Evolutionary conservation across 768 basidiomycete genomes (phyloP).

Genomic region (Boletus reticuloceps): DNA sequence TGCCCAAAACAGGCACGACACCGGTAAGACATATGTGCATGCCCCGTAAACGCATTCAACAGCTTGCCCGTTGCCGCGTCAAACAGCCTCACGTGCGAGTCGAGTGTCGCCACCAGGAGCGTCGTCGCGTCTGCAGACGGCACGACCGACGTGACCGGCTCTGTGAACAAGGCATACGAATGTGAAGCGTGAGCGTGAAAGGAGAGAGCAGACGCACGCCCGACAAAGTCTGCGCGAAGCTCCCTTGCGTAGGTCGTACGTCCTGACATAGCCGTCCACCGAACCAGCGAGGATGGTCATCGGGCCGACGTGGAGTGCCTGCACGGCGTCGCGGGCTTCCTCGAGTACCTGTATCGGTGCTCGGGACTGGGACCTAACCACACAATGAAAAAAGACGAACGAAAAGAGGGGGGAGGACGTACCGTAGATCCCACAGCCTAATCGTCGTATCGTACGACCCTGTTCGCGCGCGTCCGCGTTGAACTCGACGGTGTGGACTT

Average conservation of each 20-base stretch:
- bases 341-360: constrained; percentile 88
- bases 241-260: constrained; percentile 95
- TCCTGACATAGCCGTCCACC: constrained; percentile 88
- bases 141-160: constrained; percentile 81
- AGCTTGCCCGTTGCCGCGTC: constrained; percentile 79
- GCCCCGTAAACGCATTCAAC: constrained; percentile 83
- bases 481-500: constrained; percentile 88
- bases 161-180: constrained; percentile 37
- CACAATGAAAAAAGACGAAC: not conserved
- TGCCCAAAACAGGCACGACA: constrained; percentile 81
- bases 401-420: constrained; percentile 10
- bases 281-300: constrained; percentile 77
- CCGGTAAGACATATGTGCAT: constrained; percentile 71
- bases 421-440: constrained; percentile 91
- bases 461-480: constrained; percentile 60
- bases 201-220: constrained; percentile 55
- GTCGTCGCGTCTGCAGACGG: constrained; percentile 80
- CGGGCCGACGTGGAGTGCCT: constrained; percentile 66
- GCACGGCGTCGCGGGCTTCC: constrained; percentile 85
- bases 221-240: constrained; percentile 84
- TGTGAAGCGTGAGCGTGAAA: not conserved
- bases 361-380: constrained; percentile 64
- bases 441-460: constrained; percentile 93
- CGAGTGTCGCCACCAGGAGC: constrained; percentile 78
- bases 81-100: constrained; percentile 83